These are phyloP conservation scores for Blastobotrys capitulatus DNA, from an alignment of 1,139 yeast genomes.

Conservation along the genomic window DNA sequence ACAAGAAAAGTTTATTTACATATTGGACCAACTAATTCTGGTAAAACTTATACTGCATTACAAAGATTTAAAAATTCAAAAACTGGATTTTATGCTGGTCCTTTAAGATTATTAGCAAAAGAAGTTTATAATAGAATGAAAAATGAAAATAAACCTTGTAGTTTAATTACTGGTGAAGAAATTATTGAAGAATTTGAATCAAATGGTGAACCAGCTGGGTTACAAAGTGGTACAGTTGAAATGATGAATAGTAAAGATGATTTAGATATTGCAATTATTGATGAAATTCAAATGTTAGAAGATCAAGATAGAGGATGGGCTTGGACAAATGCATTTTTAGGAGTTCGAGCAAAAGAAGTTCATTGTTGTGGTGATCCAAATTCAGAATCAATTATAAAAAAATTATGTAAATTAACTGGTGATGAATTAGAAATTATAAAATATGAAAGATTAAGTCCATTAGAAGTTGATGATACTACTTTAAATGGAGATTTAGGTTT, in stretches of 20 bases:
- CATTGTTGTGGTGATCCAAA: slow-evolving; percentile 93
- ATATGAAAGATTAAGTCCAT: slow-evolving; percentile 70
- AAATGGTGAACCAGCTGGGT: slow-evolving; percentile 59
- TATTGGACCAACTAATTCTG: slow-evolving; percentile 96
- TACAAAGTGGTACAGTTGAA: slow-evolving; percentile 89
- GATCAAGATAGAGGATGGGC: slow-evolving; percentile 83
- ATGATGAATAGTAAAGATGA: slow-evolving; percentile 68
- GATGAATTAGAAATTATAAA: slow-evolving; percentile 65
- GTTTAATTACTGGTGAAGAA: slow-evolving; percentile 91
- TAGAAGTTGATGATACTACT: slow-evolving; percentile 48
- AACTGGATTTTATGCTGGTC: slow-evolving; percentile 95
- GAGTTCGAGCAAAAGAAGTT: slow-evolving; percentile 77
- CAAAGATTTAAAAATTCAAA: slow-evolving; percentile 59
- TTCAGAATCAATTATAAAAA: slow-evolving; percentile 59
- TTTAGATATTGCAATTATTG: slow-evolving; percentile 86
- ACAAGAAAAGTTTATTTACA: slow-evolving; percentile 79
- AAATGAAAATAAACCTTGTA: slow-evolving; percentile 61
- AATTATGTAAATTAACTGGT: slow-evolving; percentile 63
- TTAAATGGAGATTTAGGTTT: slow-evolving; percentile 29
- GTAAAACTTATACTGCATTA: slow-evolving; percentile 87
- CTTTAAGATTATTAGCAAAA: slow-evolving; percentile 80
- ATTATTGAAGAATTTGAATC: slow-evolving; percentile 64
- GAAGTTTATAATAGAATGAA: slow-evolving; percentile 84
- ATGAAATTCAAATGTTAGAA: slow-evolving; percentile 93
- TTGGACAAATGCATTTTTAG: slow-evolving; percentile 89